Evolutionary conservation across 352 stramenopile species (phyloP), one percentile per base, ranked within the genome.

Genomic region (Pythium sukuiense): DNA sequence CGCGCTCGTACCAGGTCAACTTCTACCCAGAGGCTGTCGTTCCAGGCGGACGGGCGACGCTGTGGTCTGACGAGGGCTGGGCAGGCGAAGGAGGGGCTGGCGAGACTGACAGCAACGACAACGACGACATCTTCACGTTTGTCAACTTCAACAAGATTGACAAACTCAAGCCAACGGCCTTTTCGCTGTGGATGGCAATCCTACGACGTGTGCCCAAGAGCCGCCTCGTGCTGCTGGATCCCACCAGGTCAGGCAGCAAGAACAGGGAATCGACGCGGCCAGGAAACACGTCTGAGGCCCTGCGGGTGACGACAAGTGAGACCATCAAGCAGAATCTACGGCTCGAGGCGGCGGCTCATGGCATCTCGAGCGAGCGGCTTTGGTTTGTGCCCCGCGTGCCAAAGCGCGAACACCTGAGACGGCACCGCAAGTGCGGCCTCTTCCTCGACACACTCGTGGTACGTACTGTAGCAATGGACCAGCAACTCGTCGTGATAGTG

Each of bases 361-460:
- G 89, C 7, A 65, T 97, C 5, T 32, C 56, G 27, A 69, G 69
- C 11, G 20, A 18, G 13, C 70, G 89, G 43, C 64, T 97, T 16
- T 63, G 67, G 33, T 95, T 93, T 63, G 65, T 87, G 45, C 68
- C 61, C 1, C 78, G 81, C 24, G 77, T 90, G 12, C 27, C 72
- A n/a, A 95, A 96, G 61, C 48, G 62, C 24, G 66, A 90, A 11
- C 94, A 98, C 67, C 71, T 98, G 13, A 59, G 64, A 37, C 80
- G 94, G 16, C 81, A 97, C 41, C 60, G 54, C 8, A 27, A 73
- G 18, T 80, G 77, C n/a, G 91, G 96, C 45, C 62, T 98, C 11
- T 98, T 97, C 57, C 74, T 98, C 30, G 95, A 98, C 77, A 97
- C 92, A 14, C 86, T 97, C 61, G 79, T 92, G 30, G 81, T 87